Conservation (phyloP, 192 early-diverging fungal species). For the Glomus cerebriforme region DNA sequence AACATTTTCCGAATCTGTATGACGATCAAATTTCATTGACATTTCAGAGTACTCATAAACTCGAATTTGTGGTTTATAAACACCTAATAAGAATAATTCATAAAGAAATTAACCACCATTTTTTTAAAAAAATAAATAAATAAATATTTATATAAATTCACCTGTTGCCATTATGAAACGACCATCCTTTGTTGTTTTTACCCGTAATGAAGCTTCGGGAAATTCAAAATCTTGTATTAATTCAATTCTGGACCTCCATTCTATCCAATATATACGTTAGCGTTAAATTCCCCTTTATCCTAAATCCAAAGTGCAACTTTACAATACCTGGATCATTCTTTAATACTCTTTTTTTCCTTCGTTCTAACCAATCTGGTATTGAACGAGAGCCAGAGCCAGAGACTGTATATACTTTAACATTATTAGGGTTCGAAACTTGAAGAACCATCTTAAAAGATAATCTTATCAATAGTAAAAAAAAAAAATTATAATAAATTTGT, state of each 20-base stretch:
- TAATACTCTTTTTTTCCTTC: conserved; percentile 80
- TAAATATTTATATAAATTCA: background rate
- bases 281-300: background rate
- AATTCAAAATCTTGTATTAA: conserved; percentile 99
- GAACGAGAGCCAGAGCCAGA: conserved; percentile 74
- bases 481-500: background rate
- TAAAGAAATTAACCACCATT: background rate
- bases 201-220: conserved; percentile 85
- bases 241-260: conserved; percentile 90
- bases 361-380: conserved; percentile 95
- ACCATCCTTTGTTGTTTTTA: conserved; percentile 85
- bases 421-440: conserved; percentile 85
- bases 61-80: conserved; percentile 98
- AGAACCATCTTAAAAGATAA: conserved; percentile 60
- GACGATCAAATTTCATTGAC: conserved; percentile 98
- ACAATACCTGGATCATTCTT: conserved; percentile 80
- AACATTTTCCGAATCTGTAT: conserved; percentile 92
- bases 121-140: background rate
- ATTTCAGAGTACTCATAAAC: conserved; percentile 90
- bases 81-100: conserved; percentile 42
- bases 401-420: conserved; percentile 90
- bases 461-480: background rate
- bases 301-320: background rate
- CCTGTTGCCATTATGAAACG: conserved; percentile 90
- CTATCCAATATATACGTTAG: conserved; percentile 44